Evolutionary conservation across 495 filamentous ascomycete genomes (phyloP), one percentile per base, ranked within the genome.

Genomic region (Aspergillus hancockii): DNA sequence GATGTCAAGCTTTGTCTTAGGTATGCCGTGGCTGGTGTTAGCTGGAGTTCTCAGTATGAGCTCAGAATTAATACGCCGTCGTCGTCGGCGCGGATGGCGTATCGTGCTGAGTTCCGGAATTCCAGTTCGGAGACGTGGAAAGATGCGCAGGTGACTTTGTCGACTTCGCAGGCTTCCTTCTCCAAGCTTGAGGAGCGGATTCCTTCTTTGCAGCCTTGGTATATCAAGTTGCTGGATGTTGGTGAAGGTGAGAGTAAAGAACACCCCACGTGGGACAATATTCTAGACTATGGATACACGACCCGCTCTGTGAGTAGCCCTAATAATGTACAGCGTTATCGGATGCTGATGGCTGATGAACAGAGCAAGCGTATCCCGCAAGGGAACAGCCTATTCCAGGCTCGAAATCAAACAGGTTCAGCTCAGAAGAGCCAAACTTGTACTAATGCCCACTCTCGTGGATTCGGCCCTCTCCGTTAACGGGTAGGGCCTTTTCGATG

Each of bases 31-130:
- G 75, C 76, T 30, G 79, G 79, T 8, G 85, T 86, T 10, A 84
- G 69, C 49, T 90, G 88, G 88, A 71, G 74, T 3, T 84, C 88
- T 9, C 83, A 81, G 32, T 91, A 90, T 66, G 86, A 90, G 63
- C 66, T 90, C 34, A 74, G 71, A 16, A 77, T 91, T 34, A 82
- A 81, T 46, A 85, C 88, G 14, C 76, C 78, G 0, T 71, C 73
- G 4, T 80, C 79, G 25, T 76, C 83, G 3, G 87, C 79, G 1
- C 62, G 69, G 21, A 76, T 90, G 30, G 78, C 80, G 45, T 91
- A 90, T 62, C 81, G 83, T 49, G 88, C 88, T 4, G 82, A 85
- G 57, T 81, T 88, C 60, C 77, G 74, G 36, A 90, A 91, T 64
- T 71, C 74, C 52, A 88, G 85, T 0, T 84, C 83, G 0, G 88